phyloP scores from a whole-genome alignment of 2,329 filamentous ascomycete species.

The Harringtonia aguacate region DNA sequence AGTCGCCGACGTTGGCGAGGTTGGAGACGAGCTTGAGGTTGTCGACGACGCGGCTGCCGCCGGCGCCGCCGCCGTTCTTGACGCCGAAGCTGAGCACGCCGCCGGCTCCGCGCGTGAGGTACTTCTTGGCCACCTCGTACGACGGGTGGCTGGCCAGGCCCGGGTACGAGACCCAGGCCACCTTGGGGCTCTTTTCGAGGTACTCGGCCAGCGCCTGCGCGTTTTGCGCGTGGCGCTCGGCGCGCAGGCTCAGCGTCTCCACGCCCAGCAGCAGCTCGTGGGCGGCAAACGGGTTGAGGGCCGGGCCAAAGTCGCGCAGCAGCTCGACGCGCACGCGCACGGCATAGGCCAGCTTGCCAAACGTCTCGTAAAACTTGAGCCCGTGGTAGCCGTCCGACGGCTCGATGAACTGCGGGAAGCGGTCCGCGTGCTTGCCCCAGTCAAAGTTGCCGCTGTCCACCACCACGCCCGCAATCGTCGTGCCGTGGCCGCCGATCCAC shows the following conservation, averaged over 20 bases:
- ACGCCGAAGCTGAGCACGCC: constrained; percentile 91
- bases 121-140: constrained; percentile 75
- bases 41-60: constrained; percentile 82
- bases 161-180: constrained; percentile 90
- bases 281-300: constrained; percentile 81
- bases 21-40: constrained; percentile 93
- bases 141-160: constrained; percentile 74
- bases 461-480: constrained; percentile 78
- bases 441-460: constrained; percentile 88
- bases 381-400: constrained; percentile 85
- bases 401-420: constrained; percentile 90
- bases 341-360: constrained; percentile 71
- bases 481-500: constrained; percentile 94
- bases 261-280: constrained; percentile 84
- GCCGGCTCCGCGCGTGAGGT: constrained; percentile 73
- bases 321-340: constrained; percentile 84
- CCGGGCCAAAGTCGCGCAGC: constrained; percentile 72
- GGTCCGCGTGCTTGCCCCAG: constrained; percentile 73
- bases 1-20: constrained; percentile 90
- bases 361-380: constrained; percentile 88
- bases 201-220: constrained; percentile 69
- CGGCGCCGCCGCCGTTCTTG: constrained; percentile 66
- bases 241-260: constrained; percentile 81
- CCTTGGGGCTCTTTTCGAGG: constrained; percentile 72
- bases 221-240: constrained; percentile 79